Percentiles rank a stretch among this genome's conserved stretches.
These are phyloP conservation scores for Penicillium vulpinum DNA, from an alignment of 2,329 filamentous ascomycete species.

Conservation along the genomic window DNA sequence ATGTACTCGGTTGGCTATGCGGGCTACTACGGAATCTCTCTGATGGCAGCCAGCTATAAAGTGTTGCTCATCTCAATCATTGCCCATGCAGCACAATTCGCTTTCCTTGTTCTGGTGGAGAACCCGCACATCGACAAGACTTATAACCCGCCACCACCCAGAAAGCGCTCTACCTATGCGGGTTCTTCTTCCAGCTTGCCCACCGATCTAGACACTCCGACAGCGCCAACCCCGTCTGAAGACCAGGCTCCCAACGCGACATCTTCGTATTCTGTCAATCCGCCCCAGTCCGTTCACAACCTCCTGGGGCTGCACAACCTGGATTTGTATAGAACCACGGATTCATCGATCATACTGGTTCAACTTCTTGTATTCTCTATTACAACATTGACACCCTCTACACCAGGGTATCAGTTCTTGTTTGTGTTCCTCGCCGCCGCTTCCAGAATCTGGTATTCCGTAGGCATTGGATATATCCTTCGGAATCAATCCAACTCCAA, in stretches of 20 bases:
- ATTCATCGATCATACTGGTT: constrained; percentile 76
- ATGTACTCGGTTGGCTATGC: constrained; percentile 99
- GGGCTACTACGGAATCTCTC: constrained; percentile 95
- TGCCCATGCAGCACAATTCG: constrained; percentile 91
- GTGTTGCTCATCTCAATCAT: constrained; percentile 95
- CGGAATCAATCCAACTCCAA: constrained; percentile 85
- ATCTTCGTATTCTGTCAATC: constrained; percentile 45
- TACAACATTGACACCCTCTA: constrained; percentile 74
- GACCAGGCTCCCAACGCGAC: constrained; percentile 39
- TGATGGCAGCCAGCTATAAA: constrained; percentile 97
- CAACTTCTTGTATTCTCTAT: constrained; percentile 73
- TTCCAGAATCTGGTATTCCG: constrained; percentile 89
- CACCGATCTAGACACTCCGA: constrained; percentile 35
- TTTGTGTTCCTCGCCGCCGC: constrained; percentile 77
- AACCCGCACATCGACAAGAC: constrained; percentile 98
- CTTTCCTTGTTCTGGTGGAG: constrained; percentile 87
- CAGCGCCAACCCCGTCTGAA: constrained; percentile 36
- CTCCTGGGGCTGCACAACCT: constrained; percentile 80
- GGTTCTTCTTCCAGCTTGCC: constrained; percentile 30
- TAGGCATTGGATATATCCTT: constrained; percentile 83
- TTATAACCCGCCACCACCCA: constrained; percentile 84
- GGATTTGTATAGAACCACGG: constrained; percentile 83
- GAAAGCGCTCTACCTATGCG: constrained; percentile 49
- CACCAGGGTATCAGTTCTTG: constrained; percentile 69
- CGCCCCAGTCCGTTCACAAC: constrained; percentile 74